Base-by-base conservation (phyloP, 2,329 filamentous ascomycete species). In the Fusarium cicatricum region DNA sequence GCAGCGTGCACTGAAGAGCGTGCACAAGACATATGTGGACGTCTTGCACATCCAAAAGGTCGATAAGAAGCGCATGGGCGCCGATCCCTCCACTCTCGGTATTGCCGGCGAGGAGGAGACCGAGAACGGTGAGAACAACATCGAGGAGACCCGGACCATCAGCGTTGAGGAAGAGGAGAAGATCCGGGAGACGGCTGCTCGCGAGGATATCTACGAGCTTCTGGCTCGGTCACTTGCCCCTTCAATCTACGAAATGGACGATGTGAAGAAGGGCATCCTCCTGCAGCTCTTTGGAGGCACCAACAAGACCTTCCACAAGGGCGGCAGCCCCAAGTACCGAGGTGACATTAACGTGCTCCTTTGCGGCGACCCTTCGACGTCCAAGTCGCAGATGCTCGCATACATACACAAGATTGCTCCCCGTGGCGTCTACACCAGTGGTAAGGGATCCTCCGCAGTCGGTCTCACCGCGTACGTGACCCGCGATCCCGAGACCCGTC, bases 391-490 rank as follows among this genome's bases (percentile, higher is more conserved):
- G 75, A 80, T 99, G 51, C 83, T 99, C 23, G 85, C 92, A 60
- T 99, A 99, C 70, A 90, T 99, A 21, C 94, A 99, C 83, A 96
- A 96, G 77, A 99, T 99, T 70, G 95, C 95, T 5, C 95, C 95
- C 33, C 90, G 95, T 28, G 86, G 86, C 66, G 88, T 93, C 44
- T 93, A 92, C 75, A 93, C 90, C 3, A 92, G 89, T 55, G 90
- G 90, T 69, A 90, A 91, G 72, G 90, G 90, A 67, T 91, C 89
- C 56, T 92, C 89, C 58, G 90, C 90, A 40, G 90, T 92, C 28
- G 90, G 90, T 84, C 81, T 93, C 44, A 93, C 90, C 16, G 90
- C 90, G 2, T 91, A 91, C 53, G 90, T 93, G 37, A 91, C 90
- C 70, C 86, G 90, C 56, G 90, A 93, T 69, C 90, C 90, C 0